These are phyloP conservation scores for Botrytis fragariae DNA, from an alignment of 2,329 filamentous ascomycete genomes.

Conservation along the genomic window DNA sequence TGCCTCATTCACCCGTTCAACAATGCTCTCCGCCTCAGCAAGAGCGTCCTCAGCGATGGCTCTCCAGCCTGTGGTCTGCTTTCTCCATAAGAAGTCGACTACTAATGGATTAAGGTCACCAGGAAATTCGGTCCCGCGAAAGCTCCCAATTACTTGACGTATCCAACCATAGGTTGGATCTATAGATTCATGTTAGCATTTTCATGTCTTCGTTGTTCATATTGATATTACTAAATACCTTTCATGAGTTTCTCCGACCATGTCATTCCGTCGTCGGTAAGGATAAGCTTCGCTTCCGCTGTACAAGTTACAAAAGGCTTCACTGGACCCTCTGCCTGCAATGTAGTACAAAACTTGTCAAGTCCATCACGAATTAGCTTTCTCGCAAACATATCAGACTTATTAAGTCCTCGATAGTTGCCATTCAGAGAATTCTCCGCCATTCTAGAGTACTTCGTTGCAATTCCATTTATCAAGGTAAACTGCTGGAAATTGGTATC, in stretches of 20 bases:
- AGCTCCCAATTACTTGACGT: slow-evolving; percentile 19
- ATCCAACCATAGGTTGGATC: slow-evolving; percentile 26
- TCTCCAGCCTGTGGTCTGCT: slow-evolving; percentile 24
- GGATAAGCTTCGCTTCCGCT: slow-evolving; percentile 19
- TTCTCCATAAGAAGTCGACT: slow-evolving; percentile 24
- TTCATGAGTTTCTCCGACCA: slow-evolving; percentile 19
- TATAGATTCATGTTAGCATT: not conserved
- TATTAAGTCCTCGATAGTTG: not conserved
- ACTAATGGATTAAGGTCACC: slow-evolving; percentile 25
- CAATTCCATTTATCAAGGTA: slow-evolving; percentile 16
- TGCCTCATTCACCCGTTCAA: slow-evolving; percentile 19
- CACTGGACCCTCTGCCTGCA: not conserved
- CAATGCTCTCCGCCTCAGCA: slow-evolving; percentile 18
- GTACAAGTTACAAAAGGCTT: slow-evolving; percentile 11
- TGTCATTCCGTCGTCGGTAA: not conserved
- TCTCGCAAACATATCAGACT: not conserved
- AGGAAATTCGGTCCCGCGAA: slow-evolving; percentile 24
- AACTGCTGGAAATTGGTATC: slow-evolving; percentile 22
- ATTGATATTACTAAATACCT: not conserved
- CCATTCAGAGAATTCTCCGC: not conserved
- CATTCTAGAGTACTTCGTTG: slow-evolving; percentile 1
- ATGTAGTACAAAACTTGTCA: not conserved
- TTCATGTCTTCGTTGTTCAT: not conserved
- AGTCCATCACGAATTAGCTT: slow-evolving; percentile 4
- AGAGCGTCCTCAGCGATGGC: slow-evolving; percentile 21